These are phyloP conservation scores for Pisolithus albus DNA, from an alignment of 768 basidiomycete genomes.

Conservation along the genomic window DNA sequence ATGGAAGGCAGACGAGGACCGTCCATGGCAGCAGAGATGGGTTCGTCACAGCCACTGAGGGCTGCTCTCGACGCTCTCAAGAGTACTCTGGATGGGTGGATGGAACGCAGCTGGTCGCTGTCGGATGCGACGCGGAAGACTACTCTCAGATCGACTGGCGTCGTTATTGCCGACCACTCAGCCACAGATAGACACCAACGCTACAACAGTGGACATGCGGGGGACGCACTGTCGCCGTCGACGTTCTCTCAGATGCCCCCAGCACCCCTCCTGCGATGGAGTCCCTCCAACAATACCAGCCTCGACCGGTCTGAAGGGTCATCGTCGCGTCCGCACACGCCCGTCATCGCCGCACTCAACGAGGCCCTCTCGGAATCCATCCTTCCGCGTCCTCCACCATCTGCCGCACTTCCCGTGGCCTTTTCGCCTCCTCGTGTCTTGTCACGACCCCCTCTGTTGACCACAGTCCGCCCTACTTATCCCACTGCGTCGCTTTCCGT, in stretches of 20 bases:
- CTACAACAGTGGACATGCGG: neutral
- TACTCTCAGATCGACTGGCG: neutral
- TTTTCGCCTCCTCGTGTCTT: constrained; percentile 28
- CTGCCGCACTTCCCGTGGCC: constrained; percentile 35
- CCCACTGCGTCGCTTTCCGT: constrained; percentile 55
- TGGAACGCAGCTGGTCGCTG: constrained; percentile 10
- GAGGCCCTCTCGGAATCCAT: constrained; percentile 41
- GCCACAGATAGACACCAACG: neutral
- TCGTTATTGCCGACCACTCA: neutral
- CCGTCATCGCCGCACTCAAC: constrained; percentile 33
- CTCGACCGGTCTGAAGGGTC: neutral
- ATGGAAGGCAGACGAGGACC: constrained; percentile 28
- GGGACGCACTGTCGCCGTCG: constrained; percentile 8
- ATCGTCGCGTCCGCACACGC: constrained; percentile 29
- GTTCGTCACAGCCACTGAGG: neutral
- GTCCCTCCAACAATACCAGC: neutral
- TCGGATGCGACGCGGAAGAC: too few relatives aligned
- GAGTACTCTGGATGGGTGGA: neutral
- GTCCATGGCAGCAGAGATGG: constrained; percentile 7
- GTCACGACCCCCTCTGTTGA: constrained; percentile 45
- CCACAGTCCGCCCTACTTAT: constrained; percentile 51
- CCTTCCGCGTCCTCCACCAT: constrained; percentile 36
- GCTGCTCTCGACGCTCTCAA: too few relatives aligned
- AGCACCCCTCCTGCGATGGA: constrained; percentile 15
- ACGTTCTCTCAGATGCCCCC: constrained; percentile 4